Base-by-base conservation (phyloP, 192 early-diverging fungal species). In the Funneliformis mosseae region DNA sequence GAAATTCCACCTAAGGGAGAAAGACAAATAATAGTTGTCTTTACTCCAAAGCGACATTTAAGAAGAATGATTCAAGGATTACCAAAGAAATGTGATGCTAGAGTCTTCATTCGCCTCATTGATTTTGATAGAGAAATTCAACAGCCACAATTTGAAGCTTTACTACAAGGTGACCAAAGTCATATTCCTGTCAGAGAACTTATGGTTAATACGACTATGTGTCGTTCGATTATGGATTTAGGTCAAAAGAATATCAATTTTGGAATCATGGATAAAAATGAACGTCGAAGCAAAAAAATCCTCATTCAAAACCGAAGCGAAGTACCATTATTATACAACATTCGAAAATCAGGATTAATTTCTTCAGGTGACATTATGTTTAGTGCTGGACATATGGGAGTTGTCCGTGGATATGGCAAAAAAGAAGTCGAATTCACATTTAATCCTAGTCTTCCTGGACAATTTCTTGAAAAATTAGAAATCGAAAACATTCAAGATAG, bases 241-340 rank as follows among this genome's bases (percentile, higher is more conserved):
- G 96, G 96, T 25, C 98, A 99, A 82, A 95, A 95, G 81, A 95
- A 97, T 84, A 98, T 98, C 86, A 98, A 98, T 74, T 97, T 99
- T 85, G 98, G 98, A 42, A 88, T 90, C 27, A 88, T 98, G 74
- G 95, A 98, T 83, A 92, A 92, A 61, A 95, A 96, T 82, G 92
- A 94, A 82, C 89, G 91, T 60, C 88, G 94, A 59, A 95, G 93
- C 59, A 97, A 97, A 83, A 90, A 92, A 21, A 94, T 99, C 28
- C 85, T 95, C 11, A 90, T 98, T 48, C 92, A 96, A 72, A 98
- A 99, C 83, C 93, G 94, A 23, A 93, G 94, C 27, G 97, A 97
- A 83, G 92, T 92, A 25, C 93, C 97, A 0, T 83, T 97, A 74
- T 87, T 99, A 42, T 99, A 98, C 80, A 89, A 92, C 25, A 95